Percentiles rank a stretch among this genome's conserved stretches.
Evolutionary conservation across 2,329 filamentous ascomycete species (phyloP).

Genomic region (Colletotrichum orchidophilum): DNA sequence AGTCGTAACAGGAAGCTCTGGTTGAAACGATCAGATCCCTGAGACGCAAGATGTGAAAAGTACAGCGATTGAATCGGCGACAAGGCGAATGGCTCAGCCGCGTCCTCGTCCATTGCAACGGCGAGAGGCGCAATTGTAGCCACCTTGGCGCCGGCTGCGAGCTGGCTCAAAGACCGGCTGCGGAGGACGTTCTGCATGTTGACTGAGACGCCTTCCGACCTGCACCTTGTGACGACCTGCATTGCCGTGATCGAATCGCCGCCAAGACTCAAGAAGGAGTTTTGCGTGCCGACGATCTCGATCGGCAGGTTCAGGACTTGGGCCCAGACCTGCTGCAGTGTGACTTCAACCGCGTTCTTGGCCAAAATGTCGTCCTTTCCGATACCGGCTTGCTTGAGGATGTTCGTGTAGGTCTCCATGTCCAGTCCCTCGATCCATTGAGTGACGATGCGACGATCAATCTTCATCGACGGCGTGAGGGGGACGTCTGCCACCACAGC

Average conservation of each 20-base stretch:
- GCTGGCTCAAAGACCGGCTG: not conserved
- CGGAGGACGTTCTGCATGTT: conserved; percentile 35
- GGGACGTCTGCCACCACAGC: too few relatives aligned
- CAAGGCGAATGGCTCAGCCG: not conserved
- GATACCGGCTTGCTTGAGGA: not conserved
- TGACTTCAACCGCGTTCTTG: not conserved
- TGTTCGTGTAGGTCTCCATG: not conserved
- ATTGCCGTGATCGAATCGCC: conserved; percentile 40
- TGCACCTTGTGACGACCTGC: conserved; percentile 18
- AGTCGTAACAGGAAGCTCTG: not conserved
- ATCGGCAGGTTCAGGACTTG: not conserved
- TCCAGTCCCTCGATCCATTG: not conserved
- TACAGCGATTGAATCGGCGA: not conserved
- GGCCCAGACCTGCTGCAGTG: not conserved
- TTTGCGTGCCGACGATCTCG: not conserved
- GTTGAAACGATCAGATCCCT: not conserved
- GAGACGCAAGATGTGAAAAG: not conserved
- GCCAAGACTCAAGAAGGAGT: conserved; percentile 42
- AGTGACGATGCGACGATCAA: not conserved
- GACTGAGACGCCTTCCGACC: conserved; percentile 32
- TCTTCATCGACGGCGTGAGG: not conserved
- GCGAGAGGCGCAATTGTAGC: not conserved
- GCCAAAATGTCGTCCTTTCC: too few relatives aligned
- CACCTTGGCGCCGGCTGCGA: not conserved
- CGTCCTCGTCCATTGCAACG: too few relatives aligned